phyloP scores from a whole-genome alignment of 768 basidiomycete species.

The Tricholomella constricta region DNA sequence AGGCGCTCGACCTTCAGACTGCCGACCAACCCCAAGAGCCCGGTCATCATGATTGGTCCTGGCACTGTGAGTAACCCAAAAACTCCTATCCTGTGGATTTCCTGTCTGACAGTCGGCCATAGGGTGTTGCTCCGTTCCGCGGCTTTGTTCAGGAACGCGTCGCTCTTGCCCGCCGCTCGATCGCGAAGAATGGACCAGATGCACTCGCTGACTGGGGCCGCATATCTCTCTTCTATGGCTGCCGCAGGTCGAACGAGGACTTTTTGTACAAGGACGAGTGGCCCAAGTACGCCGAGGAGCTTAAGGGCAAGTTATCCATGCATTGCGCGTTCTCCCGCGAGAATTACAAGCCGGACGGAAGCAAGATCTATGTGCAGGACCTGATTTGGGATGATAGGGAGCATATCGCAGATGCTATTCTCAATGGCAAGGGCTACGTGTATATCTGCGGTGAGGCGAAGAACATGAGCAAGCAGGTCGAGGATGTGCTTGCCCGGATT shows the following conservation, averaged over 20 bases:
- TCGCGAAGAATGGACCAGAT: conserved; percentile 94
- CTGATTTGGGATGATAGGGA: conserved; percentile 86
- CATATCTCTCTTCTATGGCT: conserved; percentile 95
- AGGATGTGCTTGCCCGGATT: conserved; percentile 81
- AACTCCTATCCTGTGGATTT: conserved; percentile 20
- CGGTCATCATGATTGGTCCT: conserved; percentile 98
- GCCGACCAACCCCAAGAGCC: conserved; percentile 97
- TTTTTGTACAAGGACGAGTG: conserved; percentile 96
- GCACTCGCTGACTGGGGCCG: conserved; percentile 95
- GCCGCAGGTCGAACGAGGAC: conserved; percentile 85
- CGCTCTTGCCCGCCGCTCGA: conserved; percentile 89
- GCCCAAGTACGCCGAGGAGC: conserved; percentile 82
- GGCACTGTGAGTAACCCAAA: conserved; percentile 90
- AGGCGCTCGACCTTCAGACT: conserved; percentile 95
- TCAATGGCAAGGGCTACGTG: conserved; percentile 95
- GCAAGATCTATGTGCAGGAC: conserved; percentile 99
- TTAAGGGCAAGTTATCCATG: conserved; percentile 90
- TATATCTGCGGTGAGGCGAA: conserved; percentile 98
- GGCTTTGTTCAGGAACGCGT: conserved; percentile 99
- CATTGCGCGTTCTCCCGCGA: conserved; percentile 91
- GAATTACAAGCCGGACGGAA: conserved; percentile 83
- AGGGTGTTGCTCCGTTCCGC: conserved; percentile 99
- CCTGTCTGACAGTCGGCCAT: conserved; percentile 11
- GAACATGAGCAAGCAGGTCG: conserved; percentile 94
- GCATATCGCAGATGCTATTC: conserved; percentile 82